Percentiles rank a stretch among this genome's conserved stretches.
phyloP scores from a whole-genome alignment of 768 basidiomycete genomes.

The Tylopilus plumbeoviolaceoides region DNA sequence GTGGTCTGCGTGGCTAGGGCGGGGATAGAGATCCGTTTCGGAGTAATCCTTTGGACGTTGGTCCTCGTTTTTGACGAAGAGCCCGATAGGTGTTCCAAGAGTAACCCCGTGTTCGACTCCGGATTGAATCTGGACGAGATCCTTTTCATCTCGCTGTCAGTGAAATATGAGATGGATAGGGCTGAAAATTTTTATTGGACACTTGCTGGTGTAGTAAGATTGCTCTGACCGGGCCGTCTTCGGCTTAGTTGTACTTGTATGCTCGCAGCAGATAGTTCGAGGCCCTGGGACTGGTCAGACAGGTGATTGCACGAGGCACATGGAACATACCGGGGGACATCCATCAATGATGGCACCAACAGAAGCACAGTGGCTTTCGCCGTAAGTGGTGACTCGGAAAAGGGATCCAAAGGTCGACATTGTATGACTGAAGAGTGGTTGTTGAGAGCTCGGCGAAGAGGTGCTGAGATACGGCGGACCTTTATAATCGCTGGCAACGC shows the following conservation, averaged over 20 bases:
- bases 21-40: slow-evolving; percentile 96
- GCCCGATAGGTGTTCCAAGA: slow-evolving; percentile 93
- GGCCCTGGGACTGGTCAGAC: slow-evolving; percentile 52
- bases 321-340: slow-evolving; percentile 77
- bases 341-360: slow-evolving; percentile 98
- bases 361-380: slow-evolving; percentile 95
- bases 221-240: slow-evolving; percentile 91
- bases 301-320: slow-evolving; percentile 7
- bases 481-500: slow-evolving; percentile 21
- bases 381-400: slow-evolving; percentile 95
- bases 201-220: slow-evolving; percentile 91
- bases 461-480: slow-evolving; percentile 6
- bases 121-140: slow-evolving; percentile 89
- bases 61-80: slow-evolving; percentile 97
- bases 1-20: slow-evolving; percentile 96
- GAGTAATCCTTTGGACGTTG: slow-evolving; percentile 98
- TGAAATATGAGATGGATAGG: neutral
- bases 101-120: slow-evolving; percentile 93
- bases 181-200: neutral
- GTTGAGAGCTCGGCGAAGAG: slow-evolving; percentile 7
- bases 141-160: slow-evolving; percentile 89
- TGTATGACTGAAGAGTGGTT: slow-evolving; percentile 1
- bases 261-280: slow-evolving; percentile 74
- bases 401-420: slow-evolving; percentile 95
- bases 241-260: slow-evolving; percentile 90